These are phyloP conservation scores for Halophytophthora polymorphica DNA, from an alignment of 352 stramenopile species.

Conservation along the genomic window DNA sequence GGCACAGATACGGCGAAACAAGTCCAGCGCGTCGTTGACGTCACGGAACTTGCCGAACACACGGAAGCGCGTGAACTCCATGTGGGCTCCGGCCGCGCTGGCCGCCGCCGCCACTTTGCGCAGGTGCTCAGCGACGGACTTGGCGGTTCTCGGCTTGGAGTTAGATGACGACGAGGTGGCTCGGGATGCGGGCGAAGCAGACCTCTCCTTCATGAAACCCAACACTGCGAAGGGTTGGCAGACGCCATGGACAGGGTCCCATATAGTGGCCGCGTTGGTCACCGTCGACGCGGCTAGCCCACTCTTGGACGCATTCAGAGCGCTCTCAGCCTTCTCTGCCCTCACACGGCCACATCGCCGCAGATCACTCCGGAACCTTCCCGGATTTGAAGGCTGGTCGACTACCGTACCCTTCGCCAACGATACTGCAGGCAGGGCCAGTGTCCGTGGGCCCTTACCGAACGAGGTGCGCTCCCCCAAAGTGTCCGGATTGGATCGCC, in stretches of 20 bases:
- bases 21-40: slow-evolving; percentile 48
- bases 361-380: slow-evolving; percentile 18
- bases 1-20: slow-evolving; percentile 68
- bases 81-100: background rate
- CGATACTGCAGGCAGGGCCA: slow-evolving; percentile 14
- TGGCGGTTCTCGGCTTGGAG: slow-evolving; percentile 12
- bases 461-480: background rate
- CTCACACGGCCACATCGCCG: slow-evolving; percentile 23
- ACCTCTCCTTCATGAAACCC: slow-evolving; percentile 51
- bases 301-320: slow-evolving; percentile 19
- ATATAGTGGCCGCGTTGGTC: slow-evolving; percentile 35
- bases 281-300: slow-evolving; percentile 1
- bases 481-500: slow-evolving; percentile 2
- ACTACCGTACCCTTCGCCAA: slow-evolving; percentile 8
- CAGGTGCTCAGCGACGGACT: slow-evolving; percentile 22
- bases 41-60: slow-evolving; percentile 75
- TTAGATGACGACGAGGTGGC: slow-evolving; percentile 10
- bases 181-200: slow-evolving; percentile 6
- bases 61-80: slow-evolving; percentile 51
- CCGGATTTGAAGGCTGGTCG: background rate
- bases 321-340: slow-evolving; percentile 29
- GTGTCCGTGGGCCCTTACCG: slow-evolving; percentile 3
- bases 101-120: slow-evolving; percentile 14
- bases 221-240: slow-evolving; percentile 72
- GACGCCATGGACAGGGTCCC: slow-evolving; percentile 71